phyloP scores from a whole-genome alignment of 2,329 filamentous ascomycete genomes.

The Trichoderma brevicompactum region DNA sequence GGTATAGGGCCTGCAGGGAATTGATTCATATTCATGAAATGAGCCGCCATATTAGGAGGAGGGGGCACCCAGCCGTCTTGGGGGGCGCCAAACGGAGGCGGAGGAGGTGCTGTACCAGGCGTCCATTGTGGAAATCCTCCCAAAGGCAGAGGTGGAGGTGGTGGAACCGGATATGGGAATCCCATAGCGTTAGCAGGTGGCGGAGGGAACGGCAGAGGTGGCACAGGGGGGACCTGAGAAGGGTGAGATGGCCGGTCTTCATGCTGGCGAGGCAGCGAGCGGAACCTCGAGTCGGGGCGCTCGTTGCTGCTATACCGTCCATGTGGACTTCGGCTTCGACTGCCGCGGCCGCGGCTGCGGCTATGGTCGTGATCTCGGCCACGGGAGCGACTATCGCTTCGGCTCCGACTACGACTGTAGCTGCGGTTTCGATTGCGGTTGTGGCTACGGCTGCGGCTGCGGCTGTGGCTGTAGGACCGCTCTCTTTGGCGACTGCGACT shows the following conservation, averaged over 20 bases:
- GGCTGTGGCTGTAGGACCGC: conserved; percentile 36
- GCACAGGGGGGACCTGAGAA: conserved; percentile 33
- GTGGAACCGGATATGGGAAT: conserved; percentile 14
- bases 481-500: conserved; percentile 33
- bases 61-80: conserved; percentile 9
- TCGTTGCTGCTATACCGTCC: conserved; percentile 8
- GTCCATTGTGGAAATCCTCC: conserved; percentile 30
- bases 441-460: conserved; percentile 40
- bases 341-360: conserved; percentile 22
- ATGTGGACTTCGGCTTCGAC: conserved; percentile 15
- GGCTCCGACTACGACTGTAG: conserved; percentile 31
- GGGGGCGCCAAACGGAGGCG: conserved; percentile 36
- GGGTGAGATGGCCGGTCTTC: conserved; percentile 32
- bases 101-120: conserved; percentile 43
- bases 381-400: conserved; percentile 19
- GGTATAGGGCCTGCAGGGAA: conserved; percentile 2
- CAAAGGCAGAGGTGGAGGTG: conserved; percentile 21
- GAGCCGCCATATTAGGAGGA: conserved; percentile 30
- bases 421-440: conserved; percentile 28
- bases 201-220: conserved; percentile 26
- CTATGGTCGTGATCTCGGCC: conserved; percentile 31
- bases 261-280: conserved; percentile 13
- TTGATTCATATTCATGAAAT: conserved; percentile 35
- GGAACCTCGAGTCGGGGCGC: conserved; percentile 24
- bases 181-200: background rate